Evolutionary conservation across 768 basidiomycete genomes (phyloP).

Genomic region (Hydnomerulius pinastri): DNA sequence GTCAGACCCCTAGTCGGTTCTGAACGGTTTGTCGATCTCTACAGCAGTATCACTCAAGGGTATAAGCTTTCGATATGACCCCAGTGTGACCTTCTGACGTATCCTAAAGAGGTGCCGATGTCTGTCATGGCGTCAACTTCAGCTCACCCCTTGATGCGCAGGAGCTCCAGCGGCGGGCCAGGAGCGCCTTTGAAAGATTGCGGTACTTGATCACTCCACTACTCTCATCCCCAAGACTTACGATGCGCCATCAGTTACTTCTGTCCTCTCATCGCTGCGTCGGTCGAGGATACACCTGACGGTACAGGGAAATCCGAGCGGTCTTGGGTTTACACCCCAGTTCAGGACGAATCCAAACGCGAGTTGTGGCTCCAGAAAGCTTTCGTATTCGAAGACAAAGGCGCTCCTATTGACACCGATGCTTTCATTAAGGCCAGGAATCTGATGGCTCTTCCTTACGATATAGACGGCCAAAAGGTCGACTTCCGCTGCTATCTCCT

Average conservation of each 20-base stretch:
- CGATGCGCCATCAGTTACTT: slow-evolving; percentile 1
- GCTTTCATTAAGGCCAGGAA: slow-evolving; percentile 10
- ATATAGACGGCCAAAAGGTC: background rate
- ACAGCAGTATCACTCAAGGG: slow-evolving; percentile 10
- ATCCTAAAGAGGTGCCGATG: slow-evolving; percentile 1
- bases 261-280: slow-evolving; percentile 14
- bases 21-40: slow-evolving; percentile 10
- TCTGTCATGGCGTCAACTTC: slow-evolving; percentile 13
- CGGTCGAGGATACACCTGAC: slow-evolving; percentile 1
- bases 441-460: slow-evolving; percentile 8
- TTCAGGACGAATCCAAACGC: slow-evolving; percentile 2
- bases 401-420: background rate
- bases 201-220: slow-evolving; percentile 1
- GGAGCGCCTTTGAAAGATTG: slow-evolving; percentile 11
- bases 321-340: slow-evolving; percentile 14
- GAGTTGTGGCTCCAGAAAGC: slow-evolving; percentile 11
- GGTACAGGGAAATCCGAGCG: no score
- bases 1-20: slow-evolving; percentile 15
- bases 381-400: slow-evolving; percentile 8
- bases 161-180: slow-evolving; percentile 3
- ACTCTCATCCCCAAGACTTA: background rate
- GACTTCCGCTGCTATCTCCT: slow-evolving; percentile 17
- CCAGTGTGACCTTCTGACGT: background rate
- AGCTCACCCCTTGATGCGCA: background rate
- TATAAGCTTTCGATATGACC: background rate